Conservation (phyloP, 1,284 basidiomycete species). For the Rhodotorula sp. region DNA sequence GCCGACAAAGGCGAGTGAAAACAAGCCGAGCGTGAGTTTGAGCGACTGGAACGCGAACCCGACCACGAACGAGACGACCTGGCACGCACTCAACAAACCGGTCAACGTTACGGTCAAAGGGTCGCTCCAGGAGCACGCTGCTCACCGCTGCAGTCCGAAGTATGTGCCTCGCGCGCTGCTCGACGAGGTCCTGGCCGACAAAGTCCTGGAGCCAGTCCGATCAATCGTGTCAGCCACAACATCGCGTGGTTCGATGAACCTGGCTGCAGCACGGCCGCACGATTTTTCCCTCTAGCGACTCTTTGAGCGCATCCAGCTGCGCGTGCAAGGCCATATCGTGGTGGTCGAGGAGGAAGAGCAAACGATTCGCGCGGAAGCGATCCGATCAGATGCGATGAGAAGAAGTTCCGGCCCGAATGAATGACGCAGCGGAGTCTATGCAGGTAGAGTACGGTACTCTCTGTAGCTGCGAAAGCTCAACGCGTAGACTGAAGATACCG, state of each 20-base stretch:
- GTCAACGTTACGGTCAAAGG: not conserved
- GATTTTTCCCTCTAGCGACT: slow-evolving; percentile 34
- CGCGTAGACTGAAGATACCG: too few species aligned
- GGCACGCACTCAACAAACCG: not conserved
- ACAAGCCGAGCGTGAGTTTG: slow-evolving; percentile 23
- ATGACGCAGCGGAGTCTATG: not conserved
- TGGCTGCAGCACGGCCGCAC: slow-evolving; percentile 3
- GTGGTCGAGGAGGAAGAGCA: not conserved
- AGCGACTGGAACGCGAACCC: slow-evolving; percentile 34
- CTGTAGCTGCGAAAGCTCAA: too few species aligned
- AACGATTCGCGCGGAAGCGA: too few species aligned
- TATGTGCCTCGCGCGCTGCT: slow-evolving; percentile 20
- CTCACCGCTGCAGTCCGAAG: slow-evolving; percentile 30
- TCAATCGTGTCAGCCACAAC: not conserved
- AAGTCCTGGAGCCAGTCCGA: slow-evolving; percentile 41
- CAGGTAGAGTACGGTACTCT: too few species aligned
- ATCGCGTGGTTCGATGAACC: too few species aligned
- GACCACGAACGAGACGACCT: slow-evolving; percentile 37
- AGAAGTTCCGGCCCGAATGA: not conserved
- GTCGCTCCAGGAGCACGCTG: not conserved
- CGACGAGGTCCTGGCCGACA: slow-evolving; percentile 38
- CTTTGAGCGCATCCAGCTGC: slow-evolving; percentile 10
- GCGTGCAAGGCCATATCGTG: not conserved
- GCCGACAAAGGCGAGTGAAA: slow-evolving; percentile 17
- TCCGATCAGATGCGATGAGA: too few species aligned